Evolutionary conservation across 2,329 filamentous ascomycete species (phyloP), one percentile per base, ranked within the genome.

Genomic region (Lasiodiplodia hormozganensis): DNA sequence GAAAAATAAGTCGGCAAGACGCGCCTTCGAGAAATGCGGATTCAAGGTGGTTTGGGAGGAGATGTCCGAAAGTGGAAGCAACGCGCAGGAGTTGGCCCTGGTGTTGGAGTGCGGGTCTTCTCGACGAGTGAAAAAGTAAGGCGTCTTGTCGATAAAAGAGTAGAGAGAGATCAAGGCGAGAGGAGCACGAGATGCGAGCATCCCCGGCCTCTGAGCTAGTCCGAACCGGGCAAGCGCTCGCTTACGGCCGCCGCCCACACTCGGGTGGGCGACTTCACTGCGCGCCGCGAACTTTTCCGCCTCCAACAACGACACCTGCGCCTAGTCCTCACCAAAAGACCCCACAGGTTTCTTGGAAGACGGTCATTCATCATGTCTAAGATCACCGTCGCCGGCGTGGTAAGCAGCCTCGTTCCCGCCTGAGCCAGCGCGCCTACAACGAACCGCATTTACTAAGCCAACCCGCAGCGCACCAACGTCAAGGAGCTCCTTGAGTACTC

Each of bases 401-500:
- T 66, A 31, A 40, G 67, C 40, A 31, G 51, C 47, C 58, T 62
- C 58, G 60, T 60, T 36, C 36, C 25, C 28, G 25, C 34, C 53
- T 65, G 62, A 57, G 54, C 54, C 53, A 23, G 8, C 11, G 53
- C 53, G 4, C 8, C 69, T 76, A 21, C 54, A n/a, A 21, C 34
- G 4, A 21, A 8, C 10, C 25, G 25, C 21, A 21, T 7, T 62
- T 62, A 62, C 58, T 62, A n/a, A 62, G 58, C 31, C 58, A 7
- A 86, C 82, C 93, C 89, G 93, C 94, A 92, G 94, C 93, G 94
- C 89, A 87, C 89, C 84, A 95, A 98, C 87, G 93, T 98, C 83
- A 87, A 91, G 84, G 89, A 96, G 83, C 89, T 99, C 80, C 92
- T 99, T 80, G 91, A 97, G 81, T 98, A 98, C 91, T 97, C 92